A percentile compares a stretch with the other conserved stretches of the same genome.
phyloP scores from a whole-genome alignment of 441 rosid species.

The Arabidopsis hybrid region DNA sequence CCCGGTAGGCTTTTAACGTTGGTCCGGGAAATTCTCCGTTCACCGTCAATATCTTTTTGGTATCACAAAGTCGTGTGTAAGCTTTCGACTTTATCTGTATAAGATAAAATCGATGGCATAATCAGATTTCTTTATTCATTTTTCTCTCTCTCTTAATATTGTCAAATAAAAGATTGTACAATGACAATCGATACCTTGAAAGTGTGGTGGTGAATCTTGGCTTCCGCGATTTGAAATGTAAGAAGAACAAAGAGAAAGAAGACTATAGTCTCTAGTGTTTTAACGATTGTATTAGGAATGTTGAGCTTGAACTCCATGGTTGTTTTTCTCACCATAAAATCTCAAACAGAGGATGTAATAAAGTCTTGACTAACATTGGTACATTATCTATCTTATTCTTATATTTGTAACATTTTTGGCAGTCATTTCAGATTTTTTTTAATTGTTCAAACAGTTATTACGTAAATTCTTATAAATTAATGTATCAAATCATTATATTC shows the following conservation, averaged over 20 bases:
- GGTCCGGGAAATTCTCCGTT: conserved; percentile 69
- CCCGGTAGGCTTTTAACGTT: conserved; percentile 51
- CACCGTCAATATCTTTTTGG: conserved; percentile 60
- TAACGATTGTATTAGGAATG: neutral
- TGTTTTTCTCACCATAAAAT: neutral
- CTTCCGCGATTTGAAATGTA: conserved; percentile 12
- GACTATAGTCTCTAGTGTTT: neutral
- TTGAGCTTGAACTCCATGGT: conserved; percentile 31
- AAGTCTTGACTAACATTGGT: neutral
- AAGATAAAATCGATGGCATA: neutral
- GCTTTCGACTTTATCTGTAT: conserved; percentile 50
- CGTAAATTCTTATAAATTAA: neutral
- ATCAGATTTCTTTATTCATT: neutral
- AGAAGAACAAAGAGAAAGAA: conserved; percentile 25
- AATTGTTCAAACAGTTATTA: neutral
- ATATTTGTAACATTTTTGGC: neutral
- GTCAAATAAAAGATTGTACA: neutral
- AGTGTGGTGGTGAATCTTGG: conserved; percentile 40
- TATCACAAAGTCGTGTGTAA: conserved; percentile 53
- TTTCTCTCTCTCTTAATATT: neutral
- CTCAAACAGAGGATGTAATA: neutral
- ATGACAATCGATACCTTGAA: conserved; percentile 39
- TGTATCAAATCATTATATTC: neutral
- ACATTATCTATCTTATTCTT: neutral
- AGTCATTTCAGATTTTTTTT: neutral